Percentiles rank a stretch among this genome's conserved stretches.
phyloP scores from a whole-genome alignment of 371 early-diverging fungal species.

The Basidiobolus meristosporus region DNA sequence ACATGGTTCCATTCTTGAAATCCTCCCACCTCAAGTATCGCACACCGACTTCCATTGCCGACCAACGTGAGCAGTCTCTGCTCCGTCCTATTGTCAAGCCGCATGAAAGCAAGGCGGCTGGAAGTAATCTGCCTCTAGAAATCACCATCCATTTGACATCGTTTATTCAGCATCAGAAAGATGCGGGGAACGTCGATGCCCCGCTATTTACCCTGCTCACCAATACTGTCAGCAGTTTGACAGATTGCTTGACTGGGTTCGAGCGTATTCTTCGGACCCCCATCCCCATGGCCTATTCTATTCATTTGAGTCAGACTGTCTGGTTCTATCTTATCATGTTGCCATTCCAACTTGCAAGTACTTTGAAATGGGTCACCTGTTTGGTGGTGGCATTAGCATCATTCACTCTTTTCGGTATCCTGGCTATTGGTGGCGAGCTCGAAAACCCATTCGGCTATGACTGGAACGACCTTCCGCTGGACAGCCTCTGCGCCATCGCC shows the following conservation, averaged over 20 bases:
- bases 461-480: conserved; percentile 31
- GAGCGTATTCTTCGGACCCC: conserved; percentile 65
- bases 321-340: conserved; percentile 41
- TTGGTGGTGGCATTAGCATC: conserved; percentile 31
- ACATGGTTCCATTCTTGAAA: neutral
- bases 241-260: conserved; percentile 26
- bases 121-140: conserved; percentile 20
- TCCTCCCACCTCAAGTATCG: neutral
- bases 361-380: conserved; percentile 15
- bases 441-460: conserved; percentile 61
- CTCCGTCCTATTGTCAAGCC: conserved; percentile 1
- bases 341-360: conserved; percentile 39
- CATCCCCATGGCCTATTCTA: conserved; percentile 62
- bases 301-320: conserved; percentile 53
- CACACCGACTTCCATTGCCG: conserved; percentile 2
- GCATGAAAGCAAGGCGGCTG: conserved; percentile 9
- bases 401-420: conserved; percentile 53
- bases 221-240: conserved; percentile 11
- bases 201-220: conserved; percentile 12
- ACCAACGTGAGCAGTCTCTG: neutral
- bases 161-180: conserved; percentile 11
- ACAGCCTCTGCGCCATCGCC: conserved; percentile 5
- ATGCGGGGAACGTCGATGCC: conserved; percentile 7
- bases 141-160: conserved; percentile 16
- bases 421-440: conserved; percentile 45